These are phyloP conservation scores for Parastagonospora avenae DNA, from an alignment of 2,329 filamentous ascomycete genomes.

Conservation along the genomic window DNA sequence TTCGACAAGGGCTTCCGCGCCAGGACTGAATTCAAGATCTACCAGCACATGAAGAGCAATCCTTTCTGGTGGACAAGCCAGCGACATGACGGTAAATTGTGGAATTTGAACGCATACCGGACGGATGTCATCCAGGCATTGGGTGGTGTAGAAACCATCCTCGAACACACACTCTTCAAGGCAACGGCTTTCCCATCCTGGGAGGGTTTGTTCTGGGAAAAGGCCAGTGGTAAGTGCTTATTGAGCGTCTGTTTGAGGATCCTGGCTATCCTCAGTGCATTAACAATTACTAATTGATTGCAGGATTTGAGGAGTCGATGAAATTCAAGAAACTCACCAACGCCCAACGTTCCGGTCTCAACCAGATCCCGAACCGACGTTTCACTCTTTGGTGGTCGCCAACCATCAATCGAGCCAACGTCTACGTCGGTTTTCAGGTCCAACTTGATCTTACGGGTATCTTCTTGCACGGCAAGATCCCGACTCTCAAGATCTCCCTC, in stretches of 20 bases:
- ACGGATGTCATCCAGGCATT: conserved; percentile 97
- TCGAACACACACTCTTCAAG: conserved; percentile 96
- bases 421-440: conserved; percentile 99
- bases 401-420: conserved; percentile 92
- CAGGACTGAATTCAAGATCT: conserved; percentile 95
- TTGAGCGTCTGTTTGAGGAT: not conserved
- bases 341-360: conserved; percentile 92
- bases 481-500: conserved; percentile 94
- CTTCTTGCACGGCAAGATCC: conserved; percentile 98
- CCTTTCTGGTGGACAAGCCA: conserved; percentile 99
- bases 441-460: conserved; percentile 97
- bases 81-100: conserved; percentile 93
- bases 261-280: not conserved
- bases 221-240: conserved; percentile 55
- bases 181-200: conserved; percentile 95
- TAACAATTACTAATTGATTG: conserved; percentile 4
- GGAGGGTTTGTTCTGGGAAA: conserved; percentile 94
- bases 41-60: conserved; percentile 98
- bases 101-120: conserved; percentile 94
- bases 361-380: conserved; percentile 97
- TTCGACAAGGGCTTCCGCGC: conserved; percentile 99
- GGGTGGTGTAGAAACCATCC: conserved; percentile 95
- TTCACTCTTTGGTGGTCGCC: conserved; percentile 97
- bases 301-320: conserved; percentile 64
- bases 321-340: conserved; percentile 99